Conservation (phyloP, 2,329 filamentous ascomycete species). For the Colletotrichum sp. region DNA sequence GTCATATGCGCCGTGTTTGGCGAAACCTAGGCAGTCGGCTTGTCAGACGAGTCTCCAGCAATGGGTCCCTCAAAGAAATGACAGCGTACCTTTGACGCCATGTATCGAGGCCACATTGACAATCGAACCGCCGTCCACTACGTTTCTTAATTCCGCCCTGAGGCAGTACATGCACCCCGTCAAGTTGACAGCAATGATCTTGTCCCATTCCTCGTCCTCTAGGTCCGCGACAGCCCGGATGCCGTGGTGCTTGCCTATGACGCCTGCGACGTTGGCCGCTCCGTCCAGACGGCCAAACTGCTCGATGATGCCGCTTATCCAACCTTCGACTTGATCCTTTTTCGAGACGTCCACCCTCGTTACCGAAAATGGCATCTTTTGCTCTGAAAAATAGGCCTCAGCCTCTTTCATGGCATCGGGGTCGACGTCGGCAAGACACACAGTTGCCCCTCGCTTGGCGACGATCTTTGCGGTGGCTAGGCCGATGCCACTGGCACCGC, state of each 20-base stretch:
- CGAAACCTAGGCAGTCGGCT: constrained; percentile 27
- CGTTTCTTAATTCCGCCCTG: constrained; percentile 47
- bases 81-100: constrained; percentile 40
- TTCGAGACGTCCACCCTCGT: constrained; percentile 54
- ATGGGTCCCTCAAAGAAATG: neutral
- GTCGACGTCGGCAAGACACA: constrained; percentile 43
- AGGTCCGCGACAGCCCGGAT: constrained; percentile 43
- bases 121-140: constrained; percentile 59
- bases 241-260: constrained; percentile 50
- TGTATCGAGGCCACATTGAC: constrained; percentile 62
- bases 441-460: constrained; percentile 36
- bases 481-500: constrained; percentile 43
- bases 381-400: constrained; percentile 31
- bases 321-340: constrained; percentile 52
- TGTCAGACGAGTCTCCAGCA: neutral
- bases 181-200: constrained; percentile 52
- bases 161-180: constrained; percentile 59
- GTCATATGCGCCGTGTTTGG: constrained; percentile 40
- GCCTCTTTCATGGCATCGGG: constrained; percentile 33
- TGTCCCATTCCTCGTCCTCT: constrained; percentile 52
- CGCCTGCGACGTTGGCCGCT: constrained; percentile 60
- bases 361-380: constrained; percentile 15
- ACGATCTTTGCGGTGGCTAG: constrained; percentile 44
- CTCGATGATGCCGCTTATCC: constrained; percentile 52
- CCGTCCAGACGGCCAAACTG: constrained; percentile 58